Conservation (phyloP, 2,329 filamentous ascomycete genomes). For the Metarhizium anisopliae region DNA sequence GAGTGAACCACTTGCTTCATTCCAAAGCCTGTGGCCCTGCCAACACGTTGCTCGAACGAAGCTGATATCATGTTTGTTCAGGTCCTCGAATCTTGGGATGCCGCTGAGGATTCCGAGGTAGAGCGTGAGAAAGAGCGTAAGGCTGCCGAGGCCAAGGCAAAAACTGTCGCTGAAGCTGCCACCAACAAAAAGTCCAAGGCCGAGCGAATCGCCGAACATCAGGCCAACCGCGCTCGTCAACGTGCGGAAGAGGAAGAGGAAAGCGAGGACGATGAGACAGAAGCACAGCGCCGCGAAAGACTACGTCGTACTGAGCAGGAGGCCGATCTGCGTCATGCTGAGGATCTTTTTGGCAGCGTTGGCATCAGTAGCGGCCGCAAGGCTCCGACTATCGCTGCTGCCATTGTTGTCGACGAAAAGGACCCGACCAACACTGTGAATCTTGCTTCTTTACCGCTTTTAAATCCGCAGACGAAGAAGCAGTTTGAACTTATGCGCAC, state of each 20-base stretch:
- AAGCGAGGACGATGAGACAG: slow-evolving; percentile 61
- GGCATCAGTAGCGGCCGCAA: slow-evolving; percentile 59
- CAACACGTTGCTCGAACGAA: slow-evolving; percentile 7
- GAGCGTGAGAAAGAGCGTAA: slow-evolving; percentile 93
- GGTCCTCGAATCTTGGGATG: slow-evolving; percentile 96
- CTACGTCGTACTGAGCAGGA: slow-evolving; percentile 77
- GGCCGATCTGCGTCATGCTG: slow-evolving; percentile 77
- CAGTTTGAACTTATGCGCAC: slow-evolving; percentile 77
- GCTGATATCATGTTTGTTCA: slow-evolving; percentile 25
- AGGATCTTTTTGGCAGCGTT: slow-evolving; percentile 79
- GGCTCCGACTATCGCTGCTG: slow-evolving; percentile 52
- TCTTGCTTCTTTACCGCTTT: slow-evolving; percentile 68
- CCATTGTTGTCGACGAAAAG: slow-evolving; percentile 59
- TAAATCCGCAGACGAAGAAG: slow-evolving; percentile 80
- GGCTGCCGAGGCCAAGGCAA: slow-evolving; percentile 75
- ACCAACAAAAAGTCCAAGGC: slow-evolving; percentile 86
- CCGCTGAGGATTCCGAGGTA: slow-evolving; percentile 90
- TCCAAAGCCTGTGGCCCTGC: neutral
- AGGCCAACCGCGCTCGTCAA: slow-evolving; percentile 48
- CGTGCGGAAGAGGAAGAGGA: slow-evolving; percentile 45
- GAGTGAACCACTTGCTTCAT: slow-evolving; percentile 20
- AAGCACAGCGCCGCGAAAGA: slow-evolving; percentile 63
- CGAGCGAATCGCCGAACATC: slow-evolving; percentile 75
- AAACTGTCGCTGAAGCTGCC: slow-evolving; percentile 79
- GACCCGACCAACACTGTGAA: slow-evolving; percentile 77